Conservation (phyloP, 306 rosid genomes). For the Cicer arietinum region DNA sequence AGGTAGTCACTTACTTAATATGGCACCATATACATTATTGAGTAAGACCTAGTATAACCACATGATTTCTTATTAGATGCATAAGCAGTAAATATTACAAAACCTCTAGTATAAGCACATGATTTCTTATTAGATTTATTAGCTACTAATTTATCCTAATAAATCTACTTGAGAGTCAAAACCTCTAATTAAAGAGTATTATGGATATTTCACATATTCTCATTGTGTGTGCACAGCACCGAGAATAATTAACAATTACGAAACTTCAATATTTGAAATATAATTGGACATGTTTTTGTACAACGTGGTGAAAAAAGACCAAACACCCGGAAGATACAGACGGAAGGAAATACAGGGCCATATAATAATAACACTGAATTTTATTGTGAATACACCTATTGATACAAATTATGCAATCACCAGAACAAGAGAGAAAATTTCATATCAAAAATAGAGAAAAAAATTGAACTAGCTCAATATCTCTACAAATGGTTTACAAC, state of each 20-base stretch:
- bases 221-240: background rate
- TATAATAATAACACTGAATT: conserved; percentile 36
- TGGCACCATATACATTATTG: no score
- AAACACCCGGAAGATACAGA: conserved; percentile 4
- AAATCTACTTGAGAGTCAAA: no score
- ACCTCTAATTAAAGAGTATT: no score
- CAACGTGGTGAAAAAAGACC: background rate
- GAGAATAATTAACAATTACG: background rate
- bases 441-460: conserved; percentile 7
- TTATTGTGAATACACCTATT: conserved; percentile 58
- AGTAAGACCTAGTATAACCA: no score
- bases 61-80: no score
- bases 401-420: conserved; percentile 69
- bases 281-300: background rate
- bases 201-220: background rate
- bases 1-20: no score
- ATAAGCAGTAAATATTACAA: no score
- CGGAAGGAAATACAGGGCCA: conserved; percentile 5
- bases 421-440: conserved; percentile 38
- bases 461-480: conserved; percentile 60
- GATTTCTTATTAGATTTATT: no score
- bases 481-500: conserved; percentile 76
- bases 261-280: background rate
- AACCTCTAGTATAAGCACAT: no score
- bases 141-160: no score